phyloP scores from a whole-genome alignment of 2,329 filamentous ascomycete genomes.

The Fusarium coffeatum region DNA sequence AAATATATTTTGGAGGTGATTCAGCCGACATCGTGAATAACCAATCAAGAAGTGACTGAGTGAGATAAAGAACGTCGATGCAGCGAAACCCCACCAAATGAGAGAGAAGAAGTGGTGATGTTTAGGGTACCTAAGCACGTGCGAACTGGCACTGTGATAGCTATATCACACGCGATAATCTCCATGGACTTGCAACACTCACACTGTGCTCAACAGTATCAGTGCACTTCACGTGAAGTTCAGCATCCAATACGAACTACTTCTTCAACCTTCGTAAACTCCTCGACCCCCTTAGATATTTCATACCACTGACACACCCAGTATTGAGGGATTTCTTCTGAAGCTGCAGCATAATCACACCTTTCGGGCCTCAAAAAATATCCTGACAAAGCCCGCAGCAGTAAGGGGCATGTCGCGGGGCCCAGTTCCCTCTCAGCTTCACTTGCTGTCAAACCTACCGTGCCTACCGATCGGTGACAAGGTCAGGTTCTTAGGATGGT shows the following conservation, averaged over 20 bases:
- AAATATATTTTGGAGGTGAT: constrained; percentile 60
- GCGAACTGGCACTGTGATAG: constrained; percentile 21
- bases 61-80: background rate
- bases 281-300: background rate
- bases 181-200: background rate
- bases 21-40: constrained; percentile 46
- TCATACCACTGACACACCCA: background rate
- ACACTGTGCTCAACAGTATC: constrained; percentile 24
- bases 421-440: constrained; percentile 72
- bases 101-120: constrained; percentile 10
- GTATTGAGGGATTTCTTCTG: constrained; percentile 25
- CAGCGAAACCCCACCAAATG: constrained; percentile 8
- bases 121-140: constrained; percentile 19
- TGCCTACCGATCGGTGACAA: constrained; percentile 72
- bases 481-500: constrained; percentile 94
- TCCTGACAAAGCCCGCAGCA: constrained; percentile 4
- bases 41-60: background rate
- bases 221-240: constrained; percentile 29
- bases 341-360: constrained; percentile 34
- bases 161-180: rapidly evolving
- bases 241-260: constrained; percentile 19
- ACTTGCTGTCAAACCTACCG: constrained; percentile 72
- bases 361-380: constrained; percentile 34
- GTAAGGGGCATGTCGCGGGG: constrained; percentile 61
- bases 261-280: constrained; percentile 23